Evolutionary conservation across 106 monocot species (phyloP), one percentile per base, ranked within the genome.

Genomic region (Iris macrosiphon): DNA sequence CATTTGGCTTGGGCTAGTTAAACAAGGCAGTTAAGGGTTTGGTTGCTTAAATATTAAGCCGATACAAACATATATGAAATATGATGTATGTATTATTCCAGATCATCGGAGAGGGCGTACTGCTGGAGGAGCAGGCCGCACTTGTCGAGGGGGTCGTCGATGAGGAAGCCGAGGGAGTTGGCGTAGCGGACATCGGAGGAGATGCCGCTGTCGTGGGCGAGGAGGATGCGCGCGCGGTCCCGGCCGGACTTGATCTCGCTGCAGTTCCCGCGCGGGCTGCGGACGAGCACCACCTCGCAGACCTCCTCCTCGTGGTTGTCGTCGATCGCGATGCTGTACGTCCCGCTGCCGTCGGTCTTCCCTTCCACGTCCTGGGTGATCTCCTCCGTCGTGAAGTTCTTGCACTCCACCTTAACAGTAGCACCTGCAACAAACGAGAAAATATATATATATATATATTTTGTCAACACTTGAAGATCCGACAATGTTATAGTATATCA

Each of bases 291-390:
- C 3, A 40, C 56, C 39, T 57, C 59, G 25, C 59, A 59, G 6
- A 59, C 42, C 59, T 59, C 59, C 4, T 59, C 17, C 16, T 42
- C 41, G 28, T 59, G 59, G n/a, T 57, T 39, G 9, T 57, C 39
- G 13, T 2, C 22, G 22, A 57, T 24, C 3, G 4, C 31, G 32
- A 57, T 57, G 38, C 40, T 40, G 39, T 57, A 57, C 14, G 20
- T 20, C 1, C 56, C 56, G 23, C 24, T 38, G 11, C 38, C 27
- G 19, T 57, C 56, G 0, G 56, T 57, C 19, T 15, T 23, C 0
- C 56, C 56, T 21, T 57, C 56, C 12, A 23, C 17, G 8, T 3
- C 2, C 18, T 57, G 56, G 13, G 35, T 39, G 6, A 57, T 39
- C 38, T 38, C 40, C 4, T n/a, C 17, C 7, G 56, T 57, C 2